Evolutionary conservation across 2,329 filamentous ascomycete genomes (phyloP), one percentile per base, ranked within the genome.

Genomic region (Fusarium floridanum): DNA sequence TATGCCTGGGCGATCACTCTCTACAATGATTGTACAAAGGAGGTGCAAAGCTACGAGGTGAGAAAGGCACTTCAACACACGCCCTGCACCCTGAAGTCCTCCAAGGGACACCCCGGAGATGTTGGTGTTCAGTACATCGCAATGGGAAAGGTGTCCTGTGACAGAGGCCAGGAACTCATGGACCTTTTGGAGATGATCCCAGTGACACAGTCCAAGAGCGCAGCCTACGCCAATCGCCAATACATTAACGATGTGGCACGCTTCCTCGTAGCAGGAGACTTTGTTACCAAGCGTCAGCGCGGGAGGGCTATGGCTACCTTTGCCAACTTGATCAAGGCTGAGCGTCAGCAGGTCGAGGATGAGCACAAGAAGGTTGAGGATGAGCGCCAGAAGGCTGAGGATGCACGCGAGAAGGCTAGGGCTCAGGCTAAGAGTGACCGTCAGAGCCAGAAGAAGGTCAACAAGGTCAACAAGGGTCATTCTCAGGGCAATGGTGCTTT

Each of bases 1-100:
- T 3, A n/a, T n/a, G 8, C 10, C 0, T 53, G 48, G 48, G 17
- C 9, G 9, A 16, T 53, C 17, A 8, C 48, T 2, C 3, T 53
- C 1, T 20, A n/a, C 2, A 4, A 53, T 5, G 48, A 17, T 4
- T 5, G 3, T 7, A 17, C 3, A 0, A 11, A 29, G 4, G 24
- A n/a, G 2, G 8, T 27, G 4, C 16, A 5, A 1, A 53, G 5
- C 10, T 32, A 53, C 16, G 24, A n/a, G 17, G 48, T 53, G 16
- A 17, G 48, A 29, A 53, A 53, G 24, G 11, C 27, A 2, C 12
- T 29, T 1, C 24, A 16, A 0, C 7, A 29, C 12, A 10, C 24
- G 0, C 48, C 48, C 0, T 29, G 48, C 9, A 29, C 27, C 3
- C 24, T 29, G 0, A 53, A 7, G 48, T n/a, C 27, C 24, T 32